These are phyloP conservation scores for Artemisia tridentata DNA, from an alignment of 129 eudicot species.

Conservation along the genomic window DNA sequence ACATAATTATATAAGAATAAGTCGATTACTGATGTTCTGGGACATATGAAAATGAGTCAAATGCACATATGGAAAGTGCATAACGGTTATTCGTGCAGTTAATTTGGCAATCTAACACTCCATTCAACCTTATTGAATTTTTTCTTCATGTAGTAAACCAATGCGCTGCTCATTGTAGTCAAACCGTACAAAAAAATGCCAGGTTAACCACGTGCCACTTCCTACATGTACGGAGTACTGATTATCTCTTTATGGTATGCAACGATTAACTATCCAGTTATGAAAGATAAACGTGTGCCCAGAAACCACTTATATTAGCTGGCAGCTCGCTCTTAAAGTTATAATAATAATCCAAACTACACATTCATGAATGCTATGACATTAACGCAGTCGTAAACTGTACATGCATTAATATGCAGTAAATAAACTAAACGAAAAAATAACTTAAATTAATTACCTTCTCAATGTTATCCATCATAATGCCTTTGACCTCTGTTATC, in stretches of 20 bases:
- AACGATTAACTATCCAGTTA: too few species aligned
- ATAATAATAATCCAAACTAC: too few species aligned
- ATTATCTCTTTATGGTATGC: too few species aligned
- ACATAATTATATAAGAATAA: background rate
- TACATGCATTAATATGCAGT: background rate
- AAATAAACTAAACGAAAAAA: background rate
- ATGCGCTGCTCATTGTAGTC: background rate
- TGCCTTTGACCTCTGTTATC: conserved; percentile 85
- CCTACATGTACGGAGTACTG: too few species aligned
- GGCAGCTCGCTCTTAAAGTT: too few species aligned
- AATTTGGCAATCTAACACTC: background rate
- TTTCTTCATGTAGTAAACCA: background rate
- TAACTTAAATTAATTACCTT: conserved; percentile 36
- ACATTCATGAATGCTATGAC: background rate
- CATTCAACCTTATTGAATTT: background rate
- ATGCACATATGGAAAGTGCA: background rate
- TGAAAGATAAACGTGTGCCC: too few species aligned
- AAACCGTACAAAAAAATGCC: background rate
- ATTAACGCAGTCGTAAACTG: background rate
- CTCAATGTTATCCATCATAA: conserved; percentile 92
- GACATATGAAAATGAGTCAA: background rate
- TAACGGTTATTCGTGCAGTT: background rate
- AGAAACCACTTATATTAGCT: too few species aligned
- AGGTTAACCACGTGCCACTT: background rate
- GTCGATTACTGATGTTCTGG: background rate